A percentile compares a stretch with the other conserved stretches of the same genome.
phyloP scores from a whole-genome alignment of 139 green algal genomes.

The Chlorella sp. region DNA sequence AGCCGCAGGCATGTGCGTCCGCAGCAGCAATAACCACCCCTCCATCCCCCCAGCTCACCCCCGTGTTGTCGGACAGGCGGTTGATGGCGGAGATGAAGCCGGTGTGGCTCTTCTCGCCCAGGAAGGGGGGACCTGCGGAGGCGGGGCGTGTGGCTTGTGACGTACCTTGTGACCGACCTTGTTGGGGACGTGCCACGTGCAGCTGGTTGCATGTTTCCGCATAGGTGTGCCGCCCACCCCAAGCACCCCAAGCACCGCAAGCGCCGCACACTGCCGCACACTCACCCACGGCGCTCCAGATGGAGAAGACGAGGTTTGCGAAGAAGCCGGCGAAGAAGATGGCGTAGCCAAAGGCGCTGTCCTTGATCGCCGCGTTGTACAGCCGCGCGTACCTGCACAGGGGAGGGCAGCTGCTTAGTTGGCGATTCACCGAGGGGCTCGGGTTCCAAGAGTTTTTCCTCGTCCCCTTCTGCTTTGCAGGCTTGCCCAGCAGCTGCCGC shows the following conservation, averaged over 20 bases:
- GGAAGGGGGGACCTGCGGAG: conserved; percentile 33
- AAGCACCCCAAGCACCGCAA: no score
- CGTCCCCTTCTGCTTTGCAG: no score
- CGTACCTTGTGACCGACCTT: no score
- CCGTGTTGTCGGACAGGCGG: conserved; percentile 41
- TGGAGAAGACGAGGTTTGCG: conserved; percentile 59
- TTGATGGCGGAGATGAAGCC: conserved; percentile 52
- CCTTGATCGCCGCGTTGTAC: conserved; percentile 68
- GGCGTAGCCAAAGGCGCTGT: conserved; percentile 55
- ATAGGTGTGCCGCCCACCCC: no score
- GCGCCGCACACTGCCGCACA: not conserved
- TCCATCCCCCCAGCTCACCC: not conserved
- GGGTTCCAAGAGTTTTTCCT: no score
- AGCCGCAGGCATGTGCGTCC: no score
- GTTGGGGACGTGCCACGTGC: no score
- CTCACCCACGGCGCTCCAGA: conserved; percentile 59
- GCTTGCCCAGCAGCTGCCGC: no score
- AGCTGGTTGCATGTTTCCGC: no score
- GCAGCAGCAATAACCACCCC: no score
- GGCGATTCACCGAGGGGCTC: no score
- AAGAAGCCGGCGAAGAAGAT: conserved; percentile 55
- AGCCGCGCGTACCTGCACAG: conserved; percentile 55
- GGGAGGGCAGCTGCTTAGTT: not conserved
- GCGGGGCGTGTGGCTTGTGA: not conserved
- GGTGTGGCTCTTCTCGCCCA: conserved; percentile 41